These are phyloP conservation scores for Monilinia polystroma DNA, from an alignment of 2,329 filamentous ascomycete species.

Conservation along the genomic window DNA sequence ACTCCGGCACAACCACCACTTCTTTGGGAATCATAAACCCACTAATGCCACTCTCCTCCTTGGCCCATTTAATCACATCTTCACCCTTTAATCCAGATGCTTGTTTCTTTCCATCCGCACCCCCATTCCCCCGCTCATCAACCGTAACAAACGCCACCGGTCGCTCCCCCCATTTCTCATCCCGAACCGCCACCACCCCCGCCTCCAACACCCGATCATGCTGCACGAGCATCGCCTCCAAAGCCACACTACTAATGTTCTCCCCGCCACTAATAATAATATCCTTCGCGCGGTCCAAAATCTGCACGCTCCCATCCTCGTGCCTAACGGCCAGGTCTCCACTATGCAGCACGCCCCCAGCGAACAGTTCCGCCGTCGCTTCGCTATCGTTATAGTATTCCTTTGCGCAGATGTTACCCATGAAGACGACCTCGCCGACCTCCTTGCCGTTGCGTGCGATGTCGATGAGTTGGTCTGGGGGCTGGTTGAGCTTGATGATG, in stretches of 20 bases:
- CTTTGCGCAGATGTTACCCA: conserved; percentile 87
- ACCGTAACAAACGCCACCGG: conserved; percentile 91
- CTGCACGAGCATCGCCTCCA: conserved; percentile 84
- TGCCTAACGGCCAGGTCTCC: conserved; percentile 95
- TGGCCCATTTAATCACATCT: conserved; percentile 84
- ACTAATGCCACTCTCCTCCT: conserved; percentile 72
- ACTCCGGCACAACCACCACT: conserved; percentile 75
- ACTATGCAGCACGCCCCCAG: conserved; percentile 81
- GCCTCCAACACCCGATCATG: conserved; percentile 90
- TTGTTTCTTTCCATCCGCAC: too few relatives aligned
- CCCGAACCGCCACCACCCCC: conserved; percentile 82
- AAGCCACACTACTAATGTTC: conserved; percentile 91
- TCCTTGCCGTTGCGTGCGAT: conserved; percentile 70
- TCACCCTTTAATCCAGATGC: conserved; percentile 46
- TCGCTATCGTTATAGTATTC: conserved; percentile 89
- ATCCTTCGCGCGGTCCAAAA: conserved; percentile 91
- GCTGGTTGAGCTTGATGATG: conserved; percentile 76
- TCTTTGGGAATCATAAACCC: conserved; percentile 81
- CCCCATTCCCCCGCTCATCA: conserved; percentile 67
- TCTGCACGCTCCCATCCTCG: conserved; percentile 85
- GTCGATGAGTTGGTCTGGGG: conserved; percentile 64
- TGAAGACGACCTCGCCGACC: conserved; percentile 81
- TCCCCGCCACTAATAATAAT: conserved; percentile 98
- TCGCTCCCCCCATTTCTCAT: conserved; percentile 93
- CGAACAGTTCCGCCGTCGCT: conserved; percentile 83